Evolutionary conservation across 169 alveolate species (phyloP).

Genomic region (Miamiensis avidus): DNA sequence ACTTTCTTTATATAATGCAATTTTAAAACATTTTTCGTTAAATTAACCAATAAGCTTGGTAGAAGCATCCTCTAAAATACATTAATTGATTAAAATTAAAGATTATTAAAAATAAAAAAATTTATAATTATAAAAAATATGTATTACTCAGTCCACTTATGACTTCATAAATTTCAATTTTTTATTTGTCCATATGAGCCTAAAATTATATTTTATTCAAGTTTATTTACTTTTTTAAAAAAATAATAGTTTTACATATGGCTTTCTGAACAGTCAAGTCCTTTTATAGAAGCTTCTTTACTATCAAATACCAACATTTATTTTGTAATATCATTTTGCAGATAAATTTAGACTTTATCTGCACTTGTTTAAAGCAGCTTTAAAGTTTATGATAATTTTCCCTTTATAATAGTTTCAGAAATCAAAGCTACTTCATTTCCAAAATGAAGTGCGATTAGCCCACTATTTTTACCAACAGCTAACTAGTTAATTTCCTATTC

Average conservation of each 20-base stretch:
- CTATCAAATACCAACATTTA: not conserved
- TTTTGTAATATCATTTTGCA: constrained; percentile 22
- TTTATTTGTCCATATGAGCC: constrained; percentile 75
- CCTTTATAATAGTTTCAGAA: constrained; percentile 36
- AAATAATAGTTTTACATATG: too few relatives aligned
- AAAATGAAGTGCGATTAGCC: constrained; percentile 31
- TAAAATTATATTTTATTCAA: too few relatives aligned
- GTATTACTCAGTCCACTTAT: constrained; percentile 50
- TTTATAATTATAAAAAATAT: not conserved
- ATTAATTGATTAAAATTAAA: too few relatives aligned
- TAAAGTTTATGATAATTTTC: constrained; percentile 20
- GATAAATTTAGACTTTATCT: constrained; percentile 27
- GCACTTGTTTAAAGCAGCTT: constrained; percentile 31
- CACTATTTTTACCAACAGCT: constrained; percentile 37
- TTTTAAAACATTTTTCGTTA: constrained; percentile 38
- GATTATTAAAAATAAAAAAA: not conserved
- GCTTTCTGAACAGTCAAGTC: not conserved
- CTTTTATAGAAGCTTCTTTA: not conserved
- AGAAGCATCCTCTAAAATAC: constrained; percentile 15
- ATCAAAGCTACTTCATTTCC: constrained; percentile 30
- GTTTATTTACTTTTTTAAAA: too few relatives aligned
- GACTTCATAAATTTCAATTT: constrained; percentile 73
- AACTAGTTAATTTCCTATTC: constrained; percentile 10
- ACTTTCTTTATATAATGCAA: constrained; percentile 75
- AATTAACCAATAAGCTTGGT: constrained; percentile 35